phyloP scores from a whole-genome alignment of 2,329 filamentous ascomycete species.

The Aureobasidium sp. region DNA sequence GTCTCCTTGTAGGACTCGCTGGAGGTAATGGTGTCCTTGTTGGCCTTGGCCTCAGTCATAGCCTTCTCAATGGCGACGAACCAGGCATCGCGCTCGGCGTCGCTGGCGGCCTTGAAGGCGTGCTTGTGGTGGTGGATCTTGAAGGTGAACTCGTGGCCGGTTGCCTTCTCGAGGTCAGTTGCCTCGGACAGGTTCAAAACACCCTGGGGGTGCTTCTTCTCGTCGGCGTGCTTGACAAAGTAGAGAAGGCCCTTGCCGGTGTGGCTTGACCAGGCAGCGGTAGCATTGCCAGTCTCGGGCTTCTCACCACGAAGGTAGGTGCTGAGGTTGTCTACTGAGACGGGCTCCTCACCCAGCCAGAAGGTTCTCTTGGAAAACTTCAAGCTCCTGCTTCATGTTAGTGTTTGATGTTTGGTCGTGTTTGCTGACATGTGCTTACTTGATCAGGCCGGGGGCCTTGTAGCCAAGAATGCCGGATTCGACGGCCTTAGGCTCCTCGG shows the following conservation, averaged over 20 bases:
- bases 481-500: slow-evolving; percentile 37
- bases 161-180: slow-evolving; percentile 65
- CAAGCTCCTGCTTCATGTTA: slow-evolving; percentile 56
- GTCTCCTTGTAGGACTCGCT: slow-evolving; percentile 84
- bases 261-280: slow-evolving; percentile 80
- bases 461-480: slow-evolving; percentile 79
- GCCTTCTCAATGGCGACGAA: slow-evolving; percentile 73
- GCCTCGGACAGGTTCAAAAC: slow-evolving; percentile 70
- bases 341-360: slow-evolving; percentile 52
- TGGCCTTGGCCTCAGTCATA: slow-evolving; percentile 74
- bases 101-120: slow-evolving; percentile 71
- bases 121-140: slow-evolving; percentile 83
- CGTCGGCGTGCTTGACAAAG: slow-evolving; percentile 71
- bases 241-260: slow-evolving; percentile 94
- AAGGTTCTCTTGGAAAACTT: slow-evolving; percentile 91
- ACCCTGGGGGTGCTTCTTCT: slow-evolving; percentile 72
- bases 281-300: slow-evolving; percentile 65
- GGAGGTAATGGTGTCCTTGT: slow-evolving; percentile 62
- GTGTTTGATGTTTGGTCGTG: slow-evolving; percentile 1
- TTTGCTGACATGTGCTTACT: slow-evolving; percentile 50
- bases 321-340: slow-evolving; percentile 64
- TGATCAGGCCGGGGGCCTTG: slow-evolving; percentile 83
- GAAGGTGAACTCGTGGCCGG: slow-evolving; percentile 75
- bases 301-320: slow-evolving; percentile 85
- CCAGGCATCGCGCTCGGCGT: slow-evolving; percentile 86